Conservation (phyloP, 768 basidiomycete species). For the Suillus americanus region DNA sequence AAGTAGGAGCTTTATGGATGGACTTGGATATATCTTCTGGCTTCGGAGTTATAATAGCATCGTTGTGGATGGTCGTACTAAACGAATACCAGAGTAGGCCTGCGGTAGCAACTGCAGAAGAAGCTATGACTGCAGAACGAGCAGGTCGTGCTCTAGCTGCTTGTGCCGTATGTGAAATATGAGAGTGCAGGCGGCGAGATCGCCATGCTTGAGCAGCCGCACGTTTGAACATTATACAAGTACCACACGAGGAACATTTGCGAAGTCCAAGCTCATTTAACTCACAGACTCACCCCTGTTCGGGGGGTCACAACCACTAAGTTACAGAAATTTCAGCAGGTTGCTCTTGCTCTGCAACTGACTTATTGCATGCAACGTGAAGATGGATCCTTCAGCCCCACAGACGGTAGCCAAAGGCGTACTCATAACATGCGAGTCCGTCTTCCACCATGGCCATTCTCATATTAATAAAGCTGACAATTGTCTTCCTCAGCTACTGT, state of each 20-base stretch:
- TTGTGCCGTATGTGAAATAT: slow-evolving; percentile 25
- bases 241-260: background rate
- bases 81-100: slow-evolving; percentile 41
- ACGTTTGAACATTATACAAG: slow-evolving; percentile 16
- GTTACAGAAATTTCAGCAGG: background rate
- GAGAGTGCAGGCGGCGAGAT: slow-evolving; percentile 14
- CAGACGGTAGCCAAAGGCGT: slow-evolving; percentile 57
- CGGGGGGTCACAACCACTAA: slow-evolving; percentile 5
- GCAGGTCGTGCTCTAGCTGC: slow-evolving; percentile 16
- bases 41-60: slow-evolving; percentile 20
- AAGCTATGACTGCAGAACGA: slow-evolving; percentile 22
- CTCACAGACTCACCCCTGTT: background rate
- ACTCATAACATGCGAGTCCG: slow-evolving; percentile 78
- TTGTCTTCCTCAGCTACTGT: slow-evolving; percentile 48
- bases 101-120: slow-evolving; percentile 34
- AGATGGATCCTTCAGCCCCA: slow-evolving; percentile 33
- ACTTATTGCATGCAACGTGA: background rate
- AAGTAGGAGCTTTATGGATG: slow-evolving; percentile 9
- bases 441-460: slow-evolving; percentile 34
- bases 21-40: slow-evolving; percentile 7
- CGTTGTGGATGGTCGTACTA: slow-evolving; percentile 35
- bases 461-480: slow-evolving; percentile 22
- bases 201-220: slow-evolving; percentile 3
- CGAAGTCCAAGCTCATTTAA: background rate
- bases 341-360: background rate